A percentile compares a stretch with the other conserved stretches of the same genome.
Conservation (phyloP, 2,329 filamentous ascomycete species). For the Aspergillus sp. region DNA sequence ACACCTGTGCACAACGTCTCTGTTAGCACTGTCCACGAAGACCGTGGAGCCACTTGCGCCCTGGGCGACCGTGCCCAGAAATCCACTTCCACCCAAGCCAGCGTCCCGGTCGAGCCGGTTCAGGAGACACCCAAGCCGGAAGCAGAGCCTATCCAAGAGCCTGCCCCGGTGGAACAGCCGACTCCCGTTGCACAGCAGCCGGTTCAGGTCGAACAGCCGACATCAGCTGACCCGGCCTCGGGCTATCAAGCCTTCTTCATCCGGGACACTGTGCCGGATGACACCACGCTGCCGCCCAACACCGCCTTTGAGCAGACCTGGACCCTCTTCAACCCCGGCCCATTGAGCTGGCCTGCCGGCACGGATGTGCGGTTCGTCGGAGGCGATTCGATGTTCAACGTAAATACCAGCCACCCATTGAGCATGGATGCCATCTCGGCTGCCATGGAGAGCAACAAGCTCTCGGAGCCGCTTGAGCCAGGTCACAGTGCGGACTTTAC, state of each 20-base stretch:
- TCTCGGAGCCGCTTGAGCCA: slow-evolving; percentile 67
- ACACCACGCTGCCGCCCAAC: slow-evolving; percentile 69
- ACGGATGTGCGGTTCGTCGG: slow-evolving; percentile 90
- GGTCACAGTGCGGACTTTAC: slow-evolving; percentile 80
- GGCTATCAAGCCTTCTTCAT: slow-evolving; percentile 68
- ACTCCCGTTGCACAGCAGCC: slow-evolving; percentile 36
- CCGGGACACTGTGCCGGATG: slow-evolving; percentile 76
- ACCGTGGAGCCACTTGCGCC: slow-evolving; percentile 64
- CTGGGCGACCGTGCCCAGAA: slow-evolving; percentile 67
- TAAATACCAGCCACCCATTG: slow-evolving; percentile 78
- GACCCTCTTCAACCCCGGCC: slow-evolving; percentile 84
- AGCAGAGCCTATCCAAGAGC: slow-evolving; percentile 4
- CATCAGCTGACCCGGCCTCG: slow-evolving; percentile 36
- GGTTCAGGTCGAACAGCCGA: slow-evolving; percentile 17
- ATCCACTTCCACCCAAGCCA: slow-evolving; percentile 49
- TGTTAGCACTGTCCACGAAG: slow-evolving; percentile 81
- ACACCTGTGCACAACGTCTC: slow-evolving; percentile 85
- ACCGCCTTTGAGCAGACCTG: slow-evolving; percentile 85
- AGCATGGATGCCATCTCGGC: slow-evolving; percentile 73
- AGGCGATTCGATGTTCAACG: slow-evolving; percentile 93
- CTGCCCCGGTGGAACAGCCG: slow-evolving; percentile 46
- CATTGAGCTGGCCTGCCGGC: slow-evolving; percentile 78
- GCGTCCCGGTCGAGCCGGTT: slow-evolving; percentile 50
- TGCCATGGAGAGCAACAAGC: slow-evolving; percentile 80
- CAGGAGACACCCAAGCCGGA: slow-evolving; percentile 11